A percentile compares a stretch with the other conserved stretches of the same genome.
Evolutionary conservation across 2,329 filamentous ascomycete species (phyloP).

Genomic region (Beauveria bassiana): DNA sequence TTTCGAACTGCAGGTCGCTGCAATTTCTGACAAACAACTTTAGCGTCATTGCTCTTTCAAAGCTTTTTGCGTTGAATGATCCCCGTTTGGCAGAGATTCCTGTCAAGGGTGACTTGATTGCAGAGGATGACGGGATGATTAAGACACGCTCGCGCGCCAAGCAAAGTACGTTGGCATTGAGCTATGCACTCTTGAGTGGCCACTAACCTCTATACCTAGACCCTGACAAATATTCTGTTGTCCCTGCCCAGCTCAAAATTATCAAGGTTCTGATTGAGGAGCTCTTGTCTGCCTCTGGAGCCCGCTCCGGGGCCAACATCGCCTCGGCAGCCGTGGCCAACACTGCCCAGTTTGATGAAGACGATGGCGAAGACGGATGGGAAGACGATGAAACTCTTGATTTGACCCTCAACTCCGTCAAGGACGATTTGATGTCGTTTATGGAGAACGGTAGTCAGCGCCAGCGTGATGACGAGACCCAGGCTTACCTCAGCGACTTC

Average conservation of each 20-base stretch:
- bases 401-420: slow-evolving; percentile 60
- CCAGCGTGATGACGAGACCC: slow-evolving; percentile 82
- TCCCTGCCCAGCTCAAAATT: slow-evolving; percentile 88
- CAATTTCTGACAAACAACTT: not conserved
- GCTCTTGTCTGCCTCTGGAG: slow-evolving; percentile 70
- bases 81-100: slow-evolving; percentile 67
- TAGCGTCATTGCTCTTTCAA: slow-evolving; percentile 86
- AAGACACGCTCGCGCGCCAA: slow-evolving; percentile 90
- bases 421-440: slow-evolving; percentile 74
- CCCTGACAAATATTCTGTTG: slow-evolving; percentile 81
- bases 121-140: slow-evolving; percentile 69
- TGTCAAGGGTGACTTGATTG: slow-evolving; percentile 87
- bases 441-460: slow-evolving; percentile 53
- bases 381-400: slow-evolving; percentile 73
- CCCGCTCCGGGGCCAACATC: slow-evolving; percentile 49
- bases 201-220: slow-evolving; percentile 34
- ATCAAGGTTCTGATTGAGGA: slow-evolving; percentile 94
- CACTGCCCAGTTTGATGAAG: slow-evolving; percentile 52
- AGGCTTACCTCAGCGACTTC: slow-evolving; percentile 75
- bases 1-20: too few species aligned
- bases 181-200: slow-evolving; percentile 12
- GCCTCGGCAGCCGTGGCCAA: slow-evolving; percentile 56
- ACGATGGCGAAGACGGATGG: slow-evolving; percentile 81
- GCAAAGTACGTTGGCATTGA: slow-evolving; percentile 49
- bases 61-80: slow-evolving; percentile 83